Percentiles rank a stretch among this genome's conserved stretches.
These are phyloP conservation scores for Aspergillus leporis DNA, from an alignment of 495 filamentous ascomycete genomes.

Conservation along the genomic window DNA sequence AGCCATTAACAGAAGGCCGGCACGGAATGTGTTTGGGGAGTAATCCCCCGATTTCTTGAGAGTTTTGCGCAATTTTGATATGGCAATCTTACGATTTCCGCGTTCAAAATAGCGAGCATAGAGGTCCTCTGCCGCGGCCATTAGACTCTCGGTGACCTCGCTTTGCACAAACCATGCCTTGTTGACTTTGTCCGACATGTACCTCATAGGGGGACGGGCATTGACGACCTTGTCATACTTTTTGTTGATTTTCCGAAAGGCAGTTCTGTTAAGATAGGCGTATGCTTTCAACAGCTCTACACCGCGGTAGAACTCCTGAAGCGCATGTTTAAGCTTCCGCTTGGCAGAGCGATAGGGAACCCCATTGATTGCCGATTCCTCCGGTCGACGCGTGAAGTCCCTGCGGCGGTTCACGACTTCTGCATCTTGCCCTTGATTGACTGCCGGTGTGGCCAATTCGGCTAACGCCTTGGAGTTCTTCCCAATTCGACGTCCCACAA, in stretches of 20 bases:
- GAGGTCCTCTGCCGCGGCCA: conserved; percentile 79
- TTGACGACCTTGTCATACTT: conserved; percentile 93
- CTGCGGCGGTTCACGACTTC: conserved; percentile 42
- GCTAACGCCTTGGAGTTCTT: conserved; percentile 59
- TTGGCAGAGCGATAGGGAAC: conserved; percentile 84
- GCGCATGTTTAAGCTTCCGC: conserved; percentile 81
- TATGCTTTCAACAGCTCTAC: conserved; percentile 91
- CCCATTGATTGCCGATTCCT: conserved; percentile 46
- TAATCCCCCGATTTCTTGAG: conserved; percentile 65
- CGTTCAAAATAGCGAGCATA: conserved; percentile 91
- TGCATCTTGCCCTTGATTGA: conserved; percentile 28
- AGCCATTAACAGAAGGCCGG: conserved; percentile 74
- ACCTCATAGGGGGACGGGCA: conserved; percentile 71
- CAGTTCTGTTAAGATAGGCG: conserved; percentile 82
- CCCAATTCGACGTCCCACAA: conserved; percentile 47
- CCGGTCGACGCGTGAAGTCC: conserved; percentile 64
- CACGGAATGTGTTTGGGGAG: conserved; percentile 72
- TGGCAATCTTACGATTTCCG: conserved; percentile 87
- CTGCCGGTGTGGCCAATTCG: conserved; percentile 49
- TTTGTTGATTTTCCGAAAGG: conserved; percentile 97
- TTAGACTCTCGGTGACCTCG: conserved; percentile 73
- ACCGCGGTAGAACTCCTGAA: conserved; percentile 90
- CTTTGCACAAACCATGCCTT: conserved; percentile 87
- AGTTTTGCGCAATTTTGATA: conserved; percentile 75
- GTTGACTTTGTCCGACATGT: conserved; percentile 91